Evolutionary conservation across 1,139 yeast species (phyloP), one percentile per base, ranked within the genome.

Genomic region (Taiozyma sp.): DNA sequence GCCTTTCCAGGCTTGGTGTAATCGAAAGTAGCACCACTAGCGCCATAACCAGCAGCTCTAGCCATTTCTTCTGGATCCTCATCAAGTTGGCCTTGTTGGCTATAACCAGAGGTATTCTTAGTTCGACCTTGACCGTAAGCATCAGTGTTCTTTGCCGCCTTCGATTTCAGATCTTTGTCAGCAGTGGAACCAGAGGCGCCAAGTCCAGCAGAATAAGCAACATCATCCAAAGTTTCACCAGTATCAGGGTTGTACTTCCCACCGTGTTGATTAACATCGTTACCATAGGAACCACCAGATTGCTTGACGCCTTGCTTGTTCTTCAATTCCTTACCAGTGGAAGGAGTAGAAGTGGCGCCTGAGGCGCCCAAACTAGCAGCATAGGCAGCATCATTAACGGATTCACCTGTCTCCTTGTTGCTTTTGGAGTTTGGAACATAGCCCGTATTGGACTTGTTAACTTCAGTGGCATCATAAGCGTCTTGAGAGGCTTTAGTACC

Each of bases 11-110:
- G 38, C 13, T 43, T 19, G 38, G 52, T 46, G 42, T 47, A 43
- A 45, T 46, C 47, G 32, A 52, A 41, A 1, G 55, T 54, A 4
- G 55, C 56, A 43, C 56, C 57, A 32, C 54, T 34, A 23, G 57
- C 54, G 38, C 56, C 59, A 3, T 47, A 44, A 2, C 55, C 57
- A 34, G 56, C 57, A 27, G 54, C 57, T 47, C 57, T 56, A 1
- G 50, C 60, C 23, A 50, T 53, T 36, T 59, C 55, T 14, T 55
- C 54, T 29, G 53, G 16, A 29, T 51, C 54, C 16, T 48, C 57
- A 27, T 40, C 43, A 7, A 19, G 22, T 30, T 30, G 34, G 7
- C n/a, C 34, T 30, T 30, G 34, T 30, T 30, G 34, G 13, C n/a
- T 13, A 7, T 30, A 13, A 30, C 34, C n/a, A 30, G 7, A 4